Conservation (phyloP, 2,329 filamentous ascomycete genomes). For the Gnomoniopsis sp. region DNA sequence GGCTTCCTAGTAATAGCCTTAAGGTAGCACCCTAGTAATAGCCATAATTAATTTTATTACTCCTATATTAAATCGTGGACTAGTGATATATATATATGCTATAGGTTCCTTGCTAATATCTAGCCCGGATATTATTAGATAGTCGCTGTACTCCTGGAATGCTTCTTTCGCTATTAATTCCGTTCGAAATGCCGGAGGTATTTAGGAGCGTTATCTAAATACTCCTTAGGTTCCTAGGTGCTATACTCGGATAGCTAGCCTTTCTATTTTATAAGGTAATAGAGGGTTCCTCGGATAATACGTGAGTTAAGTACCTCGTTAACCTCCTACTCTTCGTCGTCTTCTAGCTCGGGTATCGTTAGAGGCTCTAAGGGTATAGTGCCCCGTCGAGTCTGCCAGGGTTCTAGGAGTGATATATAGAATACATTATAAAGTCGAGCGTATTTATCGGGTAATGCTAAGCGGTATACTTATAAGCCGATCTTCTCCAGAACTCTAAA, state of each 20-base stretch:
- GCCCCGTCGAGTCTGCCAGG: background rate
- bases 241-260: background rate
- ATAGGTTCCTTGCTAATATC: no score
- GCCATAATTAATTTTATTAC: no score
- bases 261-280: background rate
- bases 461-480: background rate
- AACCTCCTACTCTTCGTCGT: background rate
- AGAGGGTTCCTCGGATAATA: background rate
- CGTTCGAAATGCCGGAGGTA: background rate
- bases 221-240: background rate
- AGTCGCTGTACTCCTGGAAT: background rate
- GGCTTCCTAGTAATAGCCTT: no score
- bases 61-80: no score
- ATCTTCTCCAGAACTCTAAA: background rate
- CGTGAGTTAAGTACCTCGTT: background rate
- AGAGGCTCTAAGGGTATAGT: background rate
- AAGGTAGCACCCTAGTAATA: no score
- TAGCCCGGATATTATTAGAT: no score
- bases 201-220: background rate
- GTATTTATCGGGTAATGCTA: background rate
- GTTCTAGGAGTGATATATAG: background rate
- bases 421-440: background rate
- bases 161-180: background rate
- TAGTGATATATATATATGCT: no score
- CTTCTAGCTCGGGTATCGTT: background rate